Evolutionary conservation across 1,284 basidiomycete genomes (phyloP), one percentile per base, ranked within the genome.

Genomic region (Boletellus deceptivus): DNA sequence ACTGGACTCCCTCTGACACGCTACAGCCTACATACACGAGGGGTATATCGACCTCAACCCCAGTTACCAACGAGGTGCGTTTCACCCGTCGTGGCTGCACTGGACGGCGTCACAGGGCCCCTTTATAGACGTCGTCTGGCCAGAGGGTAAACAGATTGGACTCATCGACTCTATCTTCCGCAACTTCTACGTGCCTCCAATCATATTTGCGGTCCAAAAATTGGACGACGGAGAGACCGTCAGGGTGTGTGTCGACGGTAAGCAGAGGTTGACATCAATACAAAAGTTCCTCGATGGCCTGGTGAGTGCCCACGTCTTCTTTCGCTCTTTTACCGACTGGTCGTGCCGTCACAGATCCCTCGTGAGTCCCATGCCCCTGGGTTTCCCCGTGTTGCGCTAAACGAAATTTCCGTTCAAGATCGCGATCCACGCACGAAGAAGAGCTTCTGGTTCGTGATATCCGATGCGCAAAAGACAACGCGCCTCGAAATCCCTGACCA

Each of bases 111-210:
- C 45, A 50, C 43, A 43, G 17, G 27, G 14, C 24, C 33, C 22
- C 6, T 55, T 34, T 27, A 7, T 48, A 89, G 87, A 85, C 51
- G 74, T 89, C 20, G 88, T 90, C 2, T 90, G 87, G 87, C 71
- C 83, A 1, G 78, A 80, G 53, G 64, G 64, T 38, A 90, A 89
- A 57, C 86, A 90, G 57, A 76, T 79, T 43, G 76, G 75, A 33
- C 76, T 91, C n/a, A 80, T 90, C 22, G 84, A 89, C 59, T 89
- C 87, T 0, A 72, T 90, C n/a, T 85, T 82, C 55, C 81, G 79
- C 46, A 85, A 89, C 57, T 85, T 78, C 60, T 88, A 82, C 55
- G 79, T 90, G 8, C 87, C 86, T 0, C 84, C 85, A 0, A 73
- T 90, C n/a, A 80, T 89, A 31, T 87, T 89, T 51, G 79, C 83